Base-by-base conservation (phyloP, 257 asterid genomes). In the Cordia subcordata region DNA sequence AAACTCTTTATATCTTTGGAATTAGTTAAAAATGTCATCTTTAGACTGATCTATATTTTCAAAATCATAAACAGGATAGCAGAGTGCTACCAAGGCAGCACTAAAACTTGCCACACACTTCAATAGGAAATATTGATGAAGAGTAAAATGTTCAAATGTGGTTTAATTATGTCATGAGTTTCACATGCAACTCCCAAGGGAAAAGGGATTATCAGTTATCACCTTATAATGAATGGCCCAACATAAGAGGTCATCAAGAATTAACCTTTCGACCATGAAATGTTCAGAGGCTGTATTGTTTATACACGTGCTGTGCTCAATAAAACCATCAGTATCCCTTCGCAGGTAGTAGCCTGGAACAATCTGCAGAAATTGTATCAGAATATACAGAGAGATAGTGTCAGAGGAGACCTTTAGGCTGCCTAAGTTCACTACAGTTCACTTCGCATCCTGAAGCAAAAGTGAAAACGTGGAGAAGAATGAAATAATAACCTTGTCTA, bases 281-380 rank as follows among this genome's bases (percentile, higher is more conserved):
- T 92, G 98, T 62, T 92, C 98, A 53, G 95, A 88, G 67, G 98
- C 96, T n/a, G 98, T 88, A 65, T 92, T 92, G 83, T 92, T 92
- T 39, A 70, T 58, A 60, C 98, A 92, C 49, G 98, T 79, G 75
- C 98, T 92, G 23, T 85, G 53, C 82, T 92, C 98, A 55, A 88
- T 82, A 38, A 73, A 58, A 75, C 98, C 98, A 75, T 88, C 92
- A 72, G 56, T 77, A 65, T 92, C 80, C 74, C 98, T 84, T 53
- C 98, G 78, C 23, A 92, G 86, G 79, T 84, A 92, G 82, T 92
- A 92, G 64, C 98, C 98, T 21, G 98, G 98, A 78, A 92, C 98
- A 58, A 91, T 88, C 98, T 91, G 88, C 84, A 81, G 53, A 60
- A 49, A 66, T 23, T 21, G 40, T 21, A 33, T 54, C 49, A 58